Base-by-base conservation (phyloP, 306 rosid species). In the Cercis canadensis region DNA sequence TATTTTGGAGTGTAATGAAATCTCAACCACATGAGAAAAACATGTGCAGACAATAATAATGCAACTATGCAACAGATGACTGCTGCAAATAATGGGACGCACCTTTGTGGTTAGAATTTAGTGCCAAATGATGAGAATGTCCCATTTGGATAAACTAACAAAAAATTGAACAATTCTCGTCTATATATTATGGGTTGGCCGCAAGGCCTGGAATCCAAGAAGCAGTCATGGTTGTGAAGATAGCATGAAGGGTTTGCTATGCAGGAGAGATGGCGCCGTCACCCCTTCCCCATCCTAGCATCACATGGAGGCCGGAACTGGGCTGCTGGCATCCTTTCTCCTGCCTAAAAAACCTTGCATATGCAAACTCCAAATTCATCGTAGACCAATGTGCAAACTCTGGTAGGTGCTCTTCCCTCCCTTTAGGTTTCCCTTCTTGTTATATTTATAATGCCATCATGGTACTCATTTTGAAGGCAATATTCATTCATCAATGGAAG, bases 241-340 rank as follows among this genome's bases (percentile, higher is more conserved):
- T 24, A 63, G 82, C 79, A 78, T 44, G 40, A 37, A 69, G 75
- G 96, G 85, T 87, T 88, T 63, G 36, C 81, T 81, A 80, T 84
- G 89, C 96, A 88, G 89, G 92, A 87, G 91, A 85, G 85, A 88
- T 91, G 97, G n/a, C 72, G 81, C 92, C 53, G 78, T 72, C 66
- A 2, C 68, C 45, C 45, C 33, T 46, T 50, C 29, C 63, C 73
- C 49, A 12, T 16, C 5, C 57, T 11, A 8, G 9, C 31, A 11
- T 54, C 17, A 14, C 24, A 7, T n/a, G 13, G 11, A 8, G 37
- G 32, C 6, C 9, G 39, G 73, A 39, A 31, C 50, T 29, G 39
- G 39, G 61, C 2, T n/a, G 62, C 24, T 54, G 12, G 84, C 77
- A 4, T 61, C 87, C 69, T 86, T 39, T 80, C 78, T 67, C 45